Base-by-base conservation (phyloP, 176 grass and related monocot genomes). In the Poa pratensis region DNA sequence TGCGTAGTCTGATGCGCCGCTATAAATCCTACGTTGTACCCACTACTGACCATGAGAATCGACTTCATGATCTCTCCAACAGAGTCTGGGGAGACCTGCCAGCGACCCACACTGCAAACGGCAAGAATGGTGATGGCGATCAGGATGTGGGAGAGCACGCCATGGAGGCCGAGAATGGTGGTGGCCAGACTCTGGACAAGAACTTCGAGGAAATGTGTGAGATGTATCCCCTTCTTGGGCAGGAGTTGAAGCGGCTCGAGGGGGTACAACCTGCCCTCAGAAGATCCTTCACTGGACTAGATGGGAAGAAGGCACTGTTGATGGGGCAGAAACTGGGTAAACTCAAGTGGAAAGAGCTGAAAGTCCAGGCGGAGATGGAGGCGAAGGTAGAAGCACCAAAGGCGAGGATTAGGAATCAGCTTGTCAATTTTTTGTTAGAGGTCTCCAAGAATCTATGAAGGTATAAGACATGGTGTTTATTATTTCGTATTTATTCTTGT, bases 311-410 rank as follows among this genome's bases (percentile, higher is more conserved):
- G n/a, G 68, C 68, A 15, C 39, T 43, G 5, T 45, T n/a, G 1
- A 71, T 71, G 37, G 68, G 45, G 68, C 23, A 71, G 39, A 43
- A 71, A 45, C 68, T 71, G 39, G 39, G 13, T 43, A 71, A 22
- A 45, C 18, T 71, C 2, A 43, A 22, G 14, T 71, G 68, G 68
- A 71, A 45, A n/a, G 39, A 71, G 20, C 20, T 71, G 11, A 71
- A 45, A 20, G 24, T 71, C 5, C 39, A 71, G 68, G n/a, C 20
- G 2, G 39, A 71, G 68, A 45, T 71, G 68, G 39, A 22, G 11
- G n/a, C 20, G 2, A 45, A 24, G 68, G 68, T 71, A 45, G 37
- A 71, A 71, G 68, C 68, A 45, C 68, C 68, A 15, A 71, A 71
- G 39, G 40, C 68, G 7, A 71, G 20, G 68, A 6, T 71, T n/a